Conservation (phyloP, 768 basidiomycete genomes). For the Lactarius quietus region DNA sequence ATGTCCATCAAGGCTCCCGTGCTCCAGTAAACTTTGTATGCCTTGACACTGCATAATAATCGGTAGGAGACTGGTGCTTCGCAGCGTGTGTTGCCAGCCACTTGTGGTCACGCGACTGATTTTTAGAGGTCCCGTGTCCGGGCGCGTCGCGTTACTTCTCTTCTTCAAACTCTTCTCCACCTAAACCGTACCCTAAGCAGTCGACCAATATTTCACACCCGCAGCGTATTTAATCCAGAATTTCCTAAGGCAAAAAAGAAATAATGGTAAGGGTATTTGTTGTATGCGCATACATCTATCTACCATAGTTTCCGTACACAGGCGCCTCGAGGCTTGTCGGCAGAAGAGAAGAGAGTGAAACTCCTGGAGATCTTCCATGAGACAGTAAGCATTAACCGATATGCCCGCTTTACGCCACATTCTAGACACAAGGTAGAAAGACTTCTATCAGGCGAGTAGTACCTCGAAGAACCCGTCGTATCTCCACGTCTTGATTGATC, state of each 20-base stretch:
- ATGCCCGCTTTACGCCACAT: not conserved
- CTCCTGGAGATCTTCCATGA: constrained; percentile 93
- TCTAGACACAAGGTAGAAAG: constrained; percentile 48
- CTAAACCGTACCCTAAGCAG: no score
- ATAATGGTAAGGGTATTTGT: constrained; percentile 4
- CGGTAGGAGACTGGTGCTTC: not conserved
- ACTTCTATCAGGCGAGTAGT: constrained; percentile 64
- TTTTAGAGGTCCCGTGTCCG: no score
- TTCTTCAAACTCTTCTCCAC: no score
- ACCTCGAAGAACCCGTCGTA: not conserved
- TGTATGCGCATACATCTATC: constrained; percentile 12
- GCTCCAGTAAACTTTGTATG: constrained; percentile 18
- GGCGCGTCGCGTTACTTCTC: no score
- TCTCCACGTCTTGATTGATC: not conserved
- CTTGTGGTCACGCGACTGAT: no score
- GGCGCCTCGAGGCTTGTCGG: constrained; percentile 58
- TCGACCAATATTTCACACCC: no score
- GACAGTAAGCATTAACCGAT: constrained; percentile 46
- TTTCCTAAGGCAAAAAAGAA: not conserved
- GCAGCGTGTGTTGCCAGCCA: no score
- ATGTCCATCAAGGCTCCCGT: constrained; percentile 9
- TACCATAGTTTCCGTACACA: not conserved
- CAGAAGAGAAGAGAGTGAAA: constrained; percentile 86
- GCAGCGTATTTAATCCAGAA: no score
- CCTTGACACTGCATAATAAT: constrained; percentile 20